Conservation (phyloP, 2,329 filamentous ascomycete genomes). For the Didymellaceae sp. region DNA sequence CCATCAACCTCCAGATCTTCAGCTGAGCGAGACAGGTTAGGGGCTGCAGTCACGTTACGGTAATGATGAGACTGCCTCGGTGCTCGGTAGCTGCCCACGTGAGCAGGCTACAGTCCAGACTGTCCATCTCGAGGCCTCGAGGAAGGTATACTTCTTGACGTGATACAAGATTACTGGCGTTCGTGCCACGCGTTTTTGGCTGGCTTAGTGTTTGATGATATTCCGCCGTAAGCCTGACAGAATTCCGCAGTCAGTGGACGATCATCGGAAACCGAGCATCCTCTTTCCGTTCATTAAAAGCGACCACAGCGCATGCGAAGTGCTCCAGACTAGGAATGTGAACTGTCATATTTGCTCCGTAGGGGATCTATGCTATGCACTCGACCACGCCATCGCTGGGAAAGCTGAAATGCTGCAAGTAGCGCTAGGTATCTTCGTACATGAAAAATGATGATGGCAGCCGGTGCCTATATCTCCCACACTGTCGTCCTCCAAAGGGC, state of each 20-base stretch:
- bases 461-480: slow-evolving; percentile 5
- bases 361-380: slow-evolving; percentile 10
- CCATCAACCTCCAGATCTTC: slow-evolving; percentile 3
- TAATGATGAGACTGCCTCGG: not conserved
- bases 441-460: slow-evolving; percentile 8
- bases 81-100: slow-evolving; percentile 12
- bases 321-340: slow-evolving; percentile 1
- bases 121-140: too few species aligned
- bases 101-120: not conserved
- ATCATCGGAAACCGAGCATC: too few species aligned
- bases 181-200: too few species aligned
- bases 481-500: not conserved
- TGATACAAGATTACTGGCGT: too few species aligned
- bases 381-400: slow-evolving; percentile 12
- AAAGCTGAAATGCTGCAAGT: slow-evolving; percentile 5
- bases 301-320: too few species aligned
- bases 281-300: too few species aligned
- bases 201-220: too few species aligned
- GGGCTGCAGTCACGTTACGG: not conserved
- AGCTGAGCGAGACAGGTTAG: not conserved
- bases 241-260: too few species aligned
- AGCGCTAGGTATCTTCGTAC: slow-evolving; percentile 12
- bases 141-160: too few species aligned
- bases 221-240: too few species aligned
- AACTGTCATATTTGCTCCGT: slow-evolving; percentile 5